A percentile compares a stretch with the other conserved stretches of the same genome.
Evolutionary conservation across 768 basidiomycete genomes (phyloP).

Genomic region (Sarcomyxa edulis): DNA sequence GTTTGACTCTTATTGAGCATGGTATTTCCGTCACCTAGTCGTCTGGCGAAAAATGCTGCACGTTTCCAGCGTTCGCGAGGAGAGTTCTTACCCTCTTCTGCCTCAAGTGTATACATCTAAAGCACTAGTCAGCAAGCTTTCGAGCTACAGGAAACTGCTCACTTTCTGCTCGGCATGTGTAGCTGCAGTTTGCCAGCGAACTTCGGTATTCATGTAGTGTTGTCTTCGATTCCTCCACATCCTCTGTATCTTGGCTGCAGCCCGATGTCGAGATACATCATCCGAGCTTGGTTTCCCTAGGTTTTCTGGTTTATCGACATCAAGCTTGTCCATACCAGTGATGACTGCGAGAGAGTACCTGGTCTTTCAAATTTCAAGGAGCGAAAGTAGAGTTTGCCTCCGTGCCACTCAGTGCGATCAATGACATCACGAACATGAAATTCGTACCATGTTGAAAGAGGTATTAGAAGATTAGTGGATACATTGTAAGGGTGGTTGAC

Average conservation of each 20-base stretch:
- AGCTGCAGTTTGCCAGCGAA: conserved; percentile 34
- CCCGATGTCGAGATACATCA: too few relatives aligned
- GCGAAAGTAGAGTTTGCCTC: too few relatives aligned
- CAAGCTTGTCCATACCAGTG: too few relatives aligned
- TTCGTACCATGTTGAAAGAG: too few relatives aligned
- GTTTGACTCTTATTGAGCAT: conserved; percentile 27
- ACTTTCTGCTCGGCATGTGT: conserved; percentile 32
- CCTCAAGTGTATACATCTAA: conserved; percentile 36
- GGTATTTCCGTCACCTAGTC: conserved; percentile 38
- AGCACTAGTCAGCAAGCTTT: background rate
- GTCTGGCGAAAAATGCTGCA: conserved; percentile 32
- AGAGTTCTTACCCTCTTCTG: conserved; percentile 39
- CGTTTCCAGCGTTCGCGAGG: conserved; percentile 43
- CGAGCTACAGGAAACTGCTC: conserved; percentile 1
- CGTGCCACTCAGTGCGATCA: too few relatives aligned
- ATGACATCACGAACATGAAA: too few relatives aligned
- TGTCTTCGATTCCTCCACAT: conserved; percentile 28
- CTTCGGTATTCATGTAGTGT: conserved; percentile 22
- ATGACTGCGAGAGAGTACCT: too few relatives aligned
- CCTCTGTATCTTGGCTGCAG: conserved; percentile 33
- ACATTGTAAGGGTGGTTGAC: background rate
- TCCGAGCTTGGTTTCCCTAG: too few relatives aligned
- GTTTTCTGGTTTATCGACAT: too few relatives aligned
- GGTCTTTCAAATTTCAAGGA: too few relatives aligned
- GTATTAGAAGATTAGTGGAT: background rate